These are phyloP conservation scores for Elaeis guineensis DNA, from an alignment of 176 grass and related monocot species.

Conservation along the genomic window DNA sequence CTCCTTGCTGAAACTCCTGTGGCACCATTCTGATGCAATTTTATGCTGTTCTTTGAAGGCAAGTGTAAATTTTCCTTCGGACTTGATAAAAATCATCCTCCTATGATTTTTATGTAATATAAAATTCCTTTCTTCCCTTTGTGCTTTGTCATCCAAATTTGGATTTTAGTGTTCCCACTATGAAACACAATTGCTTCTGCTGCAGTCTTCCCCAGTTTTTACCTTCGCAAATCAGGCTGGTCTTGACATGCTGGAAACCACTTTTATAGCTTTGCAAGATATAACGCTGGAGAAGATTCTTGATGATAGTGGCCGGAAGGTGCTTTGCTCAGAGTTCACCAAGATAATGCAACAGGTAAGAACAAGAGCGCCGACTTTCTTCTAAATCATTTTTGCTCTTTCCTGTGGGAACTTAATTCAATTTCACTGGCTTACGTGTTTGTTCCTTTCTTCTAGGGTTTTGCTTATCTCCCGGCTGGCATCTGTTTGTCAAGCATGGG, in stretches of 20 bases:
- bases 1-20: conserved; percentile 51
- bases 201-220: conserved; percentile 55
- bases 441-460: conserved; percentile 31
- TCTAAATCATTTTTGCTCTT: conserved; percentile 7
- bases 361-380: background rate
- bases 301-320: conserved; percentile 47
- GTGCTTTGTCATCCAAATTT: too few species aligned
- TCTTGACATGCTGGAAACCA: conserved; percentile 88
- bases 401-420: too few species aligned
- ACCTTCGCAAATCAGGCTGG: conserved; percentile 79
- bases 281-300: conserved; percentile 66
- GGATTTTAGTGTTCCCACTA: too few species aligned
- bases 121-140: too few species aligned
- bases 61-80: background rate
- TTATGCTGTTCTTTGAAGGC: conserved; percentile 88
- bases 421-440: too few species aligned
- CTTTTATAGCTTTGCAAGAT: conserved; percentile 80
- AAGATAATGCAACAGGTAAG: conserved; percentile 95
- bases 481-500: conserved; percentile 86
- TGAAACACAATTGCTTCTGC: background rate
- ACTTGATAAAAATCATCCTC: too few species aligned
- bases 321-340: conserved; percentile 44
- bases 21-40: conserved; percentile 78
- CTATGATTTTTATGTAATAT: too few species aligned
- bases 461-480: conserved; percentile 47